A percentile compares a stretch with the other conserved stretches of the same genome.
These are phyloP conservation scores for Monilinia fructigena DNA, from an alignment of 2,329 filamentous ascomycete species.

Conservation along the genomic window DNA sequence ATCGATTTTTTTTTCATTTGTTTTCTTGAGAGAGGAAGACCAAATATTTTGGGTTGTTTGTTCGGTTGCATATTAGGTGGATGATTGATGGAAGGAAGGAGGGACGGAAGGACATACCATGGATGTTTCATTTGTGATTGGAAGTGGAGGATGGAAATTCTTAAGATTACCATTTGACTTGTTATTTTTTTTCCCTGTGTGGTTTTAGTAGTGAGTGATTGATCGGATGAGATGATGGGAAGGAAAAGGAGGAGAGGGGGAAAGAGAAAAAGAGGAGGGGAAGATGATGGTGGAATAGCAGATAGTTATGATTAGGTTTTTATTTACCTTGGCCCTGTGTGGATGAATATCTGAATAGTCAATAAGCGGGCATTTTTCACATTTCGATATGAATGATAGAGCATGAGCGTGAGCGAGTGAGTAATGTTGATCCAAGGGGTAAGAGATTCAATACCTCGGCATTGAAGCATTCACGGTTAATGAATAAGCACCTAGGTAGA, in stretches of 20 bases:
- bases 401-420: no score
- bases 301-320: constrained; percentile 14
- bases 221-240: constrained; percentile 18
- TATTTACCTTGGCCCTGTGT: constrained; percentile 7
- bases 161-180: constrained; percentile 16
- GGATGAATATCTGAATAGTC: constrained; percentile 12
- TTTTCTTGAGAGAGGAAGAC: constrained; percentile 17
- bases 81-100: neutral
- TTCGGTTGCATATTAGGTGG: constrained; percentile 29
- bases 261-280: neutral
- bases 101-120: constrained; percentile 31
- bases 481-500: no score
- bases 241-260: constrained; percentile 18
- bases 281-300: neutral
- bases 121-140: constrained; percentile 28
- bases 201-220: constrained; percentile 14
- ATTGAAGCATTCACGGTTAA: no score
- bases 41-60: constrained; percentile 18
- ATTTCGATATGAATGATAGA: neutral
- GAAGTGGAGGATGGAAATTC: neutral
- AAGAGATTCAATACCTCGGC: no score
- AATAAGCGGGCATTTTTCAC: constrained; percentile 1
- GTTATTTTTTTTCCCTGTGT: neutral
- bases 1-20: neutral
- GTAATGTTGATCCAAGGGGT: no score